phyloP scores from a whole-genome alignment of 768 basidiomycete species.

The Megacollybia marginata region DNA sequence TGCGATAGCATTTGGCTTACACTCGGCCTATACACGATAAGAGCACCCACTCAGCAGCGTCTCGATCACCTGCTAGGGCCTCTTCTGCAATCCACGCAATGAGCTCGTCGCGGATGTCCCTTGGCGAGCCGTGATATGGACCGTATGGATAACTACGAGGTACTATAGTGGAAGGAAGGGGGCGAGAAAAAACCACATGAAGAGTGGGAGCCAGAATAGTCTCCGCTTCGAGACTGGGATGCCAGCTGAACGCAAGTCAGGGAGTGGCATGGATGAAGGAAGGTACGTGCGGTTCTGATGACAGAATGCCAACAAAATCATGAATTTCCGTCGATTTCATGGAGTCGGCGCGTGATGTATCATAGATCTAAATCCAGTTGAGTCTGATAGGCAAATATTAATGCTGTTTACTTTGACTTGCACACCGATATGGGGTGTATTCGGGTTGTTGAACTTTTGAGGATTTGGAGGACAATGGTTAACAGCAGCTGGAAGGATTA shows the following conservation, averaged over 20 bases:
- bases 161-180: slow-evolving; percentile 32
- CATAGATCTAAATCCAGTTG: slow-evolving; percentile 45
- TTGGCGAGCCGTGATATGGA: slow-evolving; percentile 7
- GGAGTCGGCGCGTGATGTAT: slow-evolving; percentile 29
- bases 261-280: slow-evolving; percentile 1
- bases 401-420: slow-evolving; percentile 54
- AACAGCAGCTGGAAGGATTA: background rate
- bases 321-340: slow-evolving; percentile 56
- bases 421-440: slow-evolving; percentile 52
- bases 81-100: slow-evolving; percentile 69
- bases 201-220: slow-evolving; percentile 49
- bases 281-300: slow-evolving; percentile 51
- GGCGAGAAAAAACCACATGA: slow-evolving; percentile 54
- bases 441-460: slow-evolving; percentile 61
- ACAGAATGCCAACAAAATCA: slow-evolving; percentile 70
- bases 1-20: slow-evolving; percentile 34
- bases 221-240: slow-evolving; percentile 30
- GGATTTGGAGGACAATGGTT: slow-evolving; percentile 15
- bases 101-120: slow-evolving; percentile 41
- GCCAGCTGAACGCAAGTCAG: slow-evolving; percentile 23
- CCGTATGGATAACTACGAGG: slow-evolving; percentile 29
- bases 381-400: background rate
- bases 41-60: slow-evolving; percentile 72
- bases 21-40: slow-evolving; percentile 52
- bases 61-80: slow-evolving; percentile 57